These are phyloP conservation scores for Huiozyma naganishii DNA, from an alignment of 805 yeast species.

Conservation along the genomic window DNA sequence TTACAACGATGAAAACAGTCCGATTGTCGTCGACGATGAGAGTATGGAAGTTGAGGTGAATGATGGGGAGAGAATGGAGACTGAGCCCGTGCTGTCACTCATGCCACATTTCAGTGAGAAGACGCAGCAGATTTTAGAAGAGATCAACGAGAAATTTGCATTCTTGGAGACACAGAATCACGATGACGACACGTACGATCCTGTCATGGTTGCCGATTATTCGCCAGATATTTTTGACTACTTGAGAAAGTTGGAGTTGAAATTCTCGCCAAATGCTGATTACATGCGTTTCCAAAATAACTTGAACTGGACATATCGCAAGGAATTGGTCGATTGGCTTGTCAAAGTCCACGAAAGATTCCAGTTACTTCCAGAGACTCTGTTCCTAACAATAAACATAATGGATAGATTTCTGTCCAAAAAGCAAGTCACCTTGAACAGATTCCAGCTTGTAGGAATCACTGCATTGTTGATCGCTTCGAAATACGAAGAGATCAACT, in stretches of 20 bases:
- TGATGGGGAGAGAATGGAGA: constrained; percentile 1
- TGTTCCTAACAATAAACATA: constrained; percentile 72
- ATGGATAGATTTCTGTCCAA: constrained; percentile 78
- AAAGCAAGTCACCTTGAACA: constrained; percentile 62
- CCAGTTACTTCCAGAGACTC: constrained; percentile 77
- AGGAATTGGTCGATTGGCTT: constrained; percentile 80
- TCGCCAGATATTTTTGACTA: constrained; percentile 67
- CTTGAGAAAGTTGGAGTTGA: constrained; percentile 57
- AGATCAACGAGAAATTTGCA: constrained; percentile 1
- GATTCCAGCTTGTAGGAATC: constrained; percentile 86
- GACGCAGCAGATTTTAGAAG: not conserved
- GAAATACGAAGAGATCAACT: constrained; percentile 86
- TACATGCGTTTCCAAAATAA: constrained; percentile 80
- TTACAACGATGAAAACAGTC: not conserved
- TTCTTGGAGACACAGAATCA: constrained; percentile 32
- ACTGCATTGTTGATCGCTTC: constrained; percentile 92
- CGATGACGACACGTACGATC: constrained; percentile 70
- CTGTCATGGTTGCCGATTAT: constrained; percentile 75
- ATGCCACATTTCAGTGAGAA: constrained; percentile 1
- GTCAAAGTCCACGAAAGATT: constrained; percentile 82
- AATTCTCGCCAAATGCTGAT: constrained; percentile 59
- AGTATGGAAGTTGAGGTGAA: not conserved
- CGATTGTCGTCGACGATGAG: not conserved
- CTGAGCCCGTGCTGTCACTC: not conserved
- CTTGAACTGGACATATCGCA: constrained; percentile 77